Evolutionary conservation across 495 filamentous ascomycete species (phyloP).

Genomic region (Tuber magnatum): DNA sequence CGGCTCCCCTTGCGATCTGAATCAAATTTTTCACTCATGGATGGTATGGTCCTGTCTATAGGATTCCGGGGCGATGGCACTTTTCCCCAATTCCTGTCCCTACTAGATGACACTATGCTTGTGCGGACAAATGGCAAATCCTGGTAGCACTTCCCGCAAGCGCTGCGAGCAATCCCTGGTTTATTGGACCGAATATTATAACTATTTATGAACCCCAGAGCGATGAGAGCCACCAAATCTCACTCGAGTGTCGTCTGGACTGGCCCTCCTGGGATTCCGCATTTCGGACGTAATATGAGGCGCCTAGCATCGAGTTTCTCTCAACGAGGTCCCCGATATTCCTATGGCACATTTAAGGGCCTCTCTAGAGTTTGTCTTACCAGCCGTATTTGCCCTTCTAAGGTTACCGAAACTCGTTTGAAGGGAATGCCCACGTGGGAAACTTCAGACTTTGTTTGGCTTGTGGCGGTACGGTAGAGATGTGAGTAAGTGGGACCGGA

Average conservation of each 20-base stretch:
- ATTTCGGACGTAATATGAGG: not conserved
- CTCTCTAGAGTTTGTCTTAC: not conserved
- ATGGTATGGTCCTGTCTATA: not conserved
- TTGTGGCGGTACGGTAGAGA: not conserved
- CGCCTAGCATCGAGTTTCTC: not conserved
- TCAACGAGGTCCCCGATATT: not conserved
- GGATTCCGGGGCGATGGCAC: not conserved
- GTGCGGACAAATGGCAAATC: not conserved
- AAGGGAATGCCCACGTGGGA: not conserved
- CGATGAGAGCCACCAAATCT: not conserved
- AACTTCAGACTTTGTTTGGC: not conserved
- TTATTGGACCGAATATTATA: not conserved
- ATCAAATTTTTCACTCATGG: not conserved
- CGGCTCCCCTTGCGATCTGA: not conserved
- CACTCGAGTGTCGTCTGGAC: not conserved
- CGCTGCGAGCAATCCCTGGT: not conserved
- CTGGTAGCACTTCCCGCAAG: not conserved
- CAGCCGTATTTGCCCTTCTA: not conserved
- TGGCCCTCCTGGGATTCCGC: not conserved
- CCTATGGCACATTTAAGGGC: not conserved
- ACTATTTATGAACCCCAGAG: fast-evolving
- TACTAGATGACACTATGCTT: not conserved
- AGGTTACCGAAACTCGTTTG: not conserved
- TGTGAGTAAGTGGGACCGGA: not conserved
- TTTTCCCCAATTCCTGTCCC: not conserved